Percentiles rank a stretch among this genome's conserved stretches.
Evolutionary conservation across 2,329 filamentous ascomycete genomes (phyloP).

Genomic region (Calonectria ilicicola): DNA sequence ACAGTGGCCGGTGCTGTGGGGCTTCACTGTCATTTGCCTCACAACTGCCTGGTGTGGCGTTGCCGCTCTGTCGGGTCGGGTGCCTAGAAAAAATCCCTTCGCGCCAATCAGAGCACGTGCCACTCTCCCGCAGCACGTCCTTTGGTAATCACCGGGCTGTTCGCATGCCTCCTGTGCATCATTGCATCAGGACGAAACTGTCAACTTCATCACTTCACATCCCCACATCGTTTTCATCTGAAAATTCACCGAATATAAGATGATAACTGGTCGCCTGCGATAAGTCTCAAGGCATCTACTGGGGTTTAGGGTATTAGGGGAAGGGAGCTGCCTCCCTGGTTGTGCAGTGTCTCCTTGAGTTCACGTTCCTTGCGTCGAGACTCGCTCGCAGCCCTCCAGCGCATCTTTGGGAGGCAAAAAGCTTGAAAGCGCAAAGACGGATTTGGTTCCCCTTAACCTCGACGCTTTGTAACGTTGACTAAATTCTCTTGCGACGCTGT

Average conservation of each 20-base stretch:
- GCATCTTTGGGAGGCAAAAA: neutral
- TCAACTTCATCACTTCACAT: conserved; percentile 16
- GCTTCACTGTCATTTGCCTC: neutral
- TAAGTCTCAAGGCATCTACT: neutral
- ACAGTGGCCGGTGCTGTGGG: neutral
- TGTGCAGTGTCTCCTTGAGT: neutral
- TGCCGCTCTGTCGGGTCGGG: neutral
- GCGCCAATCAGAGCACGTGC: conserved; percentile 33
- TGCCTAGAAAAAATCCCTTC: conserved; percentile 16
- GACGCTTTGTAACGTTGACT: neutral
- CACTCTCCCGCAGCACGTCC: conserved; percentile 8
- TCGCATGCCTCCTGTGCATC: conserved; percentile 24
- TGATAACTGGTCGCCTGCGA: neutral
- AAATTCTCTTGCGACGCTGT: neutral
- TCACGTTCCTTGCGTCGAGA: neutral
- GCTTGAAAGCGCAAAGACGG: neutral
- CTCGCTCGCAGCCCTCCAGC: neutral
- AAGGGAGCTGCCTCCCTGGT: neutral
- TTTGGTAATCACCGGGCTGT: neutral
- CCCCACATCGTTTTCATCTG: neutral
- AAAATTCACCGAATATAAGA: neutral
- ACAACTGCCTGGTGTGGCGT: conserved; percentile 10
- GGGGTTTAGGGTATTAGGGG: conserved; percentile 2
- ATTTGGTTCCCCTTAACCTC: neutral
- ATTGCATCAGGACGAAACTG: neutral